A percentile compares a stretch with the other conserved stretches of the same genome.
These are phyloP conservation scores for Geotrichum phurueaensis DNA, from an alignment of 1,139 yeast genomes.

Conservation along the genomic window DNA sequence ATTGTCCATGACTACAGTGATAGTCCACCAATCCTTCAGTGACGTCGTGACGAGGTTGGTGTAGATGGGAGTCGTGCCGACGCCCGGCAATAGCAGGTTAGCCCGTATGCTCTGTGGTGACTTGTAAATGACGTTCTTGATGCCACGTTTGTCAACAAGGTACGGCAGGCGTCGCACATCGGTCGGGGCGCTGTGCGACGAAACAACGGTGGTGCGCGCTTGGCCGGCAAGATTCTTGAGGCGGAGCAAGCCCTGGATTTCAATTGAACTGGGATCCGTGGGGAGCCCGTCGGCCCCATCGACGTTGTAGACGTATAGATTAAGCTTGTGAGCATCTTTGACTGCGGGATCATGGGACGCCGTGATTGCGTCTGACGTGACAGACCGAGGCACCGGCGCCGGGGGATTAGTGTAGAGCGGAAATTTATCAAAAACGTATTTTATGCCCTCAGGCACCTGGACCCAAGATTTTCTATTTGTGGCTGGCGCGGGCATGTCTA, in stretches of 20 bases:
- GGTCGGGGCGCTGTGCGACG: conserved; percentile 21
- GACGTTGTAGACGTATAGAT: conserved; percentile 28
- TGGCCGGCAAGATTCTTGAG: conserved; percentile 13
- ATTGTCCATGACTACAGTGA: conserved; percentile 23
- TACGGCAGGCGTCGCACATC: conserved; percentile 24
- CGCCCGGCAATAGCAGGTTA: conserved; percentile 6
- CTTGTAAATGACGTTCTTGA: conserved; percentile 13
- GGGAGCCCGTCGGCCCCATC: conserved; percentile 23
- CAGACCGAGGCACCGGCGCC: conserved; percentile 15
- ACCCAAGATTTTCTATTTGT: conserved; percentile 18
- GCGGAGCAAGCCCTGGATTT: conserved; percentile 24
- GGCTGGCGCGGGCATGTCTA: background rate
- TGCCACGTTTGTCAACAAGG: conserved; percentile 13
- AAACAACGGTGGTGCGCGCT: conserved; percentile 7
- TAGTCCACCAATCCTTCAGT: conserved; percentile 33
- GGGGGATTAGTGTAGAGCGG: conserved; percentile 43
- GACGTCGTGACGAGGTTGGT: conserved; percentile 27
- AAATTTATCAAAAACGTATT: conserved; percentile 45
- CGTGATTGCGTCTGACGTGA: conserved; percentile 8
- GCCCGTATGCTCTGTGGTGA: conserved; percentile 9
- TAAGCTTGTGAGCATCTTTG: background rate
- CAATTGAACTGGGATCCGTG: conserved; percentile 32
- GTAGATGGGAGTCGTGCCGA: conserved; percentile 21
- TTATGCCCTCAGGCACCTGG: conserved; percentile 42
- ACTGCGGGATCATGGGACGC: background rate